Percentiles rank a stretch among this genome's conserved stretches.
phyloP scores from a whole-genome alignment of 805 yeast genomes.

The Candida gorgasii region DNA sequence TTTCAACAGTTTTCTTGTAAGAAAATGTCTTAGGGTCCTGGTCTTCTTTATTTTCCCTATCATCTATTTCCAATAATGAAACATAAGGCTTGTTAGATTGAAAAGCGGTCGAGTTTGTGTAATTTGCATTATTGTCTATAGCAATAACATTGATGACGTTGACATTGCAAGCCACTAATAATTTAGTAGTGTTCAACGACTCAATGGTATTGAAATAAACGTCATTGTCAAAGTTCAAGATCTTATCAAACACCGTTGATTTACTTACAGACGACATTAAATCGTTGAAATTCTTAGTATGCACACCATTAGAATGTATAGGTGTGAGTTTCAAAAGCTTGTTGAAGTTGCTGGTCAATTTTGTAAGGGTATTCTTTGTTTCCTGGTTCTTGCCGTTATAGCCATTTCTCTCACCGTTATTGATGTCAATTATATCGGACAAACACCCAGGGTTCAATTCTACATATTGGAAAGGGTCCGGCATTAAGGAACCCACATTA shows the following conservation, averaged over 20 bases:
- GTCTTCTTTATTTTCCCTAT: conserved; percentile 1
- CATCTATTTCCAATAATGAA: conserved; percentile 20
- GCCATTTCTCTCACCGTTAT: conserved; percentile 11
- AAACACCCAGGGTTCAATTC: conserved; percentile 59
- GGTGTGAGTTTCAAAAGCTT: conserved; percentile 21
- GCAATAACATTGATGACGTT: conserved; percentile 50
- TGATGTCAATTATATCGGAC: conserved; percentile 21
- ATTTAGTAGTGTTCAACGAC: conserved; percentile 18
- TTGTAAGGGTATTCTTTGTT: conserved; percentile 30
- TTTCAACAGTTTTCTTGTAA: conserved; percentile 40
- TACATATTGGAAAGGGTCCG: conserved; percentile 54
- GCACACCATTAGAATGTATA: neutral
- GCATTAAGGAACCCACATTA: conserved; percentile 49
- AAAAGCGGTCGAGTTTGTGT: conserved; percentile 21
- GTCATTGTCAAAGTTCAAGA: conserved; percentile 10
- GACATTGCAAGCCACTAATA: conserved; percentile 50
- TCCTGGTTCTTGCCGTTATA: conserved; percentile 12
- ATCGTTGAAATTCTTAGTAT: conserved; percentile 8
- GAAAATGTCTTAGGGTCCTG: conserved; percentile 2
- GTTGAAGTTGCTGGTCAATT: conserved; percentile 34
- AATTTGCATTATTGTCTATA: conserved; percentile 28
- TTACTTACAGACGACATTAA: conserved; percentile 10
- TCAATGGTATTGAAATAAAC: conserved; percentile 9
- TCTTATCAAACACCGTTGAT: conserved; percentile 11
- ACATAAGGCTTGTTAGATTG: conserved; percentile 22